Base-by-base conservation (phyloP, 108 stramenopile genomes). In the Aurantiochytrium sp. region DNA sequence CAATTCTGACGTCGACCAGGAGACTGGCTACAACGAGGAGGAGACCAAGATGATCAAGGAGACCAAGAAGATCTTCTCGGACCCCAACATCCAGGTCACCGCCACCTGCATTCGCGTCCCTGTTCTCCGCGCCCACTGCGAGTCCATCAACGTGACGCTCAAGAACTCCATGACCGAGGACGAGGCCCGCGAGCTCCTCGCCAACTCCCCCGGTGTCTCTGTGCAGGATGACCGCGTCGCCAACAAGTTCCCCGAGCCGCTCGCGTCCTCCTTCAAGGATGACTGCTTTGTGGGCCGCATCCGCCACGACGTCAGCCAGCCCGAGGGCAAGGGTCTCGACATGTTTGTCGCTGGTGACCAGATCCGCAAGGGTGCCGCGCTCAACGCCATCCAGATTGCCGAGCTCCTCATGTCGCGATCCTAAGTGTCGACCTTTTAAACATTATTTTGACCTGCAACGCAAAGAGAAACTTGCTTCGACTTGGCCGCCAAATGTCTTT, bases 41-140 rank as follows among this genome's bases (percentile, higher is more conserved):
- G 92, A 92, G 72, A 90, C 72, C 87, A 92, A 92, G 89, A 90
- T 92, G 72, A 60, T 89, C 5, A 43, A 45, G 88, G 92, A 92
- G 87, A 89, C 73, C 21, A 57, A 47, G 60, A 92, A 92, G 60
- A 92, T 92, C 72, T 88, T 92, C 44, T 8, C 49, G 5, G 89
- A 83, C 47, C 60, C 88, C 29, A 47, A 87, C 60, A 83, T 91
- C 29, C 21, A 60, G 60, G 58, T 88, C 47, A 58, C 89, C 29
- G 88, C 64, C 87, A 92, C 92, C 16, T 90, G 90, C 59, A 88
- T 92, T 23, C 89, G 92, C 18, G 89, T 92, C n/a, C 92, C 92
- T 19, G 88, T 90, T 16, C 60, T 91, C 5, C 72, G 92, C 18
- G 91, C 92, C 16, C 92, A 92, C 71, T 64, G 88, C 49, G 92